Evolutionary conservation across 345 rosid species (phyloP), one percentile per base, ranked within the genome.

Genomic region (Clarkia xantiana): DNA sequence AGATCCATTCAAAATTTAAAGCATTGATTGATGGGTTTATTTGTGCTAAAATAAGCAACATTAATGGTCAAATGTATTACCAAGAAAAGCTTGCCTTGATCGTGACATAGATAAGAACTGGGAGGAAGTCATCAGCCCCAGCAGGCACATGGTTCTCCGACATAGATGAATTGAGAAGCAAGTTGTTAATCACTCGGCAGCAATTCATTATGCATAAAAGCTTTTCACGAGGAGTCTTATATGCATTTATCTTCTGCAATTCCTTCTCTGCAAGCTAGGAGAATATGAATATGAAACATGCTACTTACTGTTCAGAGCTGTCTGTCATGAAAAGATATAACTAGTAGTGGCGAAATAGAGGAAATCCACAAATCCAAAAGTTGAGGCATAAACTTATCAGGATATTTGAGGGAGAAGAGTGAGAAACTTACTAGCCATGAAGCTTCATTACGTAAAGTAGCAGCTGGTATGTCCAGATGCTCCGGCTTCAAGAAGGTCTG

Each of bases 21-120:
- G 36, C 7, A 29, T 29, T 10, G 8, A 29, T 29, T 10, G 8
- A 10, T 29, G 36, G 36, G 36, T 29, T 29, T 5, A 29, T 29
- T 29, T 29, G 8, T 29, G 36, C 4, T 29, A 29, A 29, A 29
- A 7, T 1, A 29, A 29, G 36, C 36, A 10, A 62, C 49, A 29
- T 43, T 46, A 62, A 45, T 47, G 43, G 69, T 57, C 58, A 14
- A 63, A 62, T 52, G 54, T 66, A 69, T 75, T 75, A 77, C 79
- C 82, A 68, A 81, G 66, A 63, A 75, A 71, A 62, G 65, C 73
- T 71, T 79, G 79, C 95, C 90, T 73, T 77, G 72, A 79, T 67
- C 46, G 68, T 65, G 58, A 73, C 68, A 64, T 71, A 68, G 56
- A 67, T 67, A 52, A 81, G 77, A 63, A 76, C 76, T 1, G 78